These are phyloP conservation scores for Penicillium sp. DNA, from an alignment of 2,329 filamentous ascomycete species.

Conservation along the genomic window DNA sequence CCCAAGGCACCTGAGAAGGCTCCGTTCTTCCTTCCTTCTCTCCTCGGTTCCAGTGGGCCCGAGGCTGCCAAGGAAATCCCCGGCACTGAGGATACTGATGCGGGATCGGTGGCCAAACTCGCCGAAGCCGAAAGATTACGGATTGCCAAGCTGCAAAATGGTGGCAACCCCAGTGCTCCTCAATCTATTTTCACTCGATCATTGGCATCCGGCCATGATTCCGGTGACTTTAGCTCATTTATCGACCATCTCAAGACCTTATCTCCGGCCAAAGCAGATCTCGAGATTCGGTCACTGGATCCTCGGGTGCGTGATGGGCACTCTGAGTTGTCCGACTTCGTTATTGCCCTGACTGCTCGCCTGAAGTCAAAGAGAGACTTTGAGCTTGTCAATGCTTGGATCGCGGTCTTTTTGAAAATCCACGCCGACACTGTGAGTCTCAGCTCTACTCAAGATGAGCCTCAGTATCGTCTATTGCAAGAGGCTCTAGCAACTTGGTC, in stretches of 20 bases:
- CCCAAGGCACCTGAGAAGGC: constrained; percentile 91
- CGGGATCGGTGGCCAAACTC: constrained; percentile 31
- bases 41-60: constrained; percentile 23
- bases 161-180: constrained; percentile 30
- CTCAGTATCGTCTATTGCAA: constrained; percentile 48
- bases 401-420: constrained; percentile 84
- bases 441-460: constrained; percentile 48
- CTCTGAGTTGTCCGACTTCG: constrained; percentile 75
- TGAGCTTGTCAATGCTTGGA: constrained; percentile 94
- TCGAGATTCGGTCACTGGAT: constrained; percentile 81
- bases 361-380: constrained; percentile 74
- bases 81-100: constrained; percentile 27
- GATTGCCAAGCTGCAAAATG: constrained; percentile 65
- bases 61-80: constrained; percentile 22
- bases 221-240: constrained; percentile 64
- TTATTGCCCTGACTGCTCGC: constrained; percentile 71
- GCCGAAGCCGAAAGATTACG: constrained; percentile 57
- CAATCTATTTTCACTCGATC: constrained; percentile 48
- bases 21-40: constrained; percentile 80
- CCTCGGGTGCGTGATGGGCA: constrained; percentile 43
- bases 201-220: constrained; percentile 46
- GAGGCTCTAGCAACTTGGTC: constrained; percentile 67
- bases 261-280: constrained; percentile 78
- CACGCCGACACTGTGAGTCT: constrained; percentile 62
- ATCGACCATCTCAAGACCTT: constrained; percentile 77